Percentiles rank a stretch among this genome's conserved stretches.
Conservation (phyloP, 148 eudicot genomes). For the Vaccinium corymbosum region DNA sequence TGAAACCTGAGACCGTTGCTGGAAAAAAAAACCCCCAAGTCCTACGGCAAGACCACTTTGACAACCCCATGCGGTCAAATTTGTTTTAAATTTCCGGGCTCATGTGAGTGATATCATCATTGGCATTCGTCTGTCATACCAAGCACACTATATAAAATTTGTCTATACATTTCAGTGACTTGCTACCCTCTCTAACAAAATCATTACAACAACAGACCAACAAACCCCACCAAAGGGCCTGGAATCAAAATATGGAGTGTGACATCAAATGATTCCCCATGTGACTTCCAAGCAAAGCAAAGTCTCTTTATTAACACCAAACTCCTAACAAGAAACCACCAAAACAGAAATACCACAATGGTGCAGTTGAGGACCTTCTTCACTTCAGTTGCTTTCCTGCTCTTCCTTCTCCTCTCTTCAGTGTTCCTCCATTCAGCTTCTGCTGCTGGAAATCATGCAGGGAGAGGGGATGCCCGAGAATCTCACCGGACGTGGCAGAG, state of each 20-base stretch:
- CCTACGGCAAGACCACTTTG: too few relatives aligned
- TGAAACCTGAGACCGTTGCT: too few relatives aligned
- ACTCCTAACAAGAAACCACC: neutral
- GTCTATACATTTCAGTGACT: neutral
- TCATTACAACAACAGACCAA: neutral
- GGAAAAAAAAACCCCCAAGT: too few relatives aligned
- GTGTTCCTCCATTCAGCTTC: neutral
- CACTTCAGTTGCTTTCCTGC: slow-evolving; percentile 1
- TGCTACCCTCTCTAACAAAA: neutral
- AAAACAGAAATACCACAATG: slow-evolving; percentile 11
- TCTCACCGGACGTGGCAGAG: slow-evolving; percentile 16
- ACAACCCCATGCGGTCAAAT: too few relatives aligned
- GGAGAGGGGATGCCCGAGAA: neutral
- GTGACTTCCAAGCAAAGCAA: slow-evolving; percentile 8
- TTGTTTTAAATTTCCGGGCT: neutral
- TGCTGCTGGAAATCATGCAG: neutral
- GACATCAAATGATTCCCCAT: neutral
- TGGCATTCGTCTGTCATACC: neutral
- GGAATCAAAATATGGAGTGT: neutral
- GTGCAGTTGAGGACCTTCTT: slow-evolving; percentile 14
- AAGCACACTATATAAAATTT: neutral
- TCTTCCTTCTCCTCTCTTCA: slow-evolving; percentile 7
- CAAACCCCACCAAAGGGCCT: neutral
- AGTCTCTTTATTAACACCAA: neutral
- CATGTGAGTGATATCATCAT: neutral